phyloP scores from a whole-genome alignment of 495 filamentous ascomycete genomes.

The Lasiosphaeriaceae sp. region DNA sequence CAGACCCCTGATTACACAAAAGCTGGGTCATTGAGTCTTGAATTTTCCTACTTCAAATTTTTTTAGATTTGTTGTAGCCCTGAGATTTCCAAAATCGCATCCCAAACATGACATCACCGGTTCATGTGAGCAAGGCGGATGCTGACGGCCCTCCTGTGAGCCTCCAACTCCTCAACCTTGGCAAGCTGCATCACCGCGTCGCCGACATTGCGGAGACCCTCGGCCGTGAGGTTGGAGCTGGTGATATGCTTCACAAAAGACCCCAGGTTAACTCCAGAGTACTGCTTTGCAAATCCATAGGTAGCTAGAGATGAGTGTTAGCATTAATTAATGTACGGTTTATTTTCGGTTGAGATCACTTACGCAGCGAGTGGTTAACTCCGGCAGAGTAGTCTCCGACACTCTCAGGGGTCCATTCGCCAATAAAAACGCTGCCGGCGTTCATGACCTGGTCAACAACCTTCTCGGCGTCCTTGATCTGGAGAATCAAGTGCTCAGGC shows the following conservation, averaged over 20 bases:
- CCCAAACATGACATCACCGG: background rate
- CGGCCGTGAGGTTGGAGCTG: constrained; percentile 77
- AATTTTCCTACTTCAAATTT: no score
- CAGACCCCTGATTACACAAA: no score
- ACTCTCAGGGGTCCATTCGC: constrained; percentile 92
- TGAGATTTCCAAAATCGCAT: background rate
- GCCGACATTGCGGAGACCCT: constrained; percentile 80
- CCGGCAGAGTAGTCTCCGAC: constrained; percentile 97
- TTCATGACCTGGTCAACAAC: constrained; percentile 80
- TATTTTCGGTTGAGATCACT: no score
- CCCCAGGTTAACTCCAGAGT: constrained; percentile 92
- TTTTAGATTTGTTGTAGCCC: background rate
- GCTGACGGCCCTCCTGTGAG: constrained; percentile 86
- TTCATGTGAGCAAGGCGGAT: constrained; percentile 73
- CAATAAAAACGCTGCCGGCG: constrained; percentile 92
- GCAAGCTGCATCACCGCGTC: constrained; percentile 90
- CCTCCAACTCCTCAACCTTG: constrained; percentile 90
- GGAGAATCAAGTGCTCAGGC: constrained; percentile 95
- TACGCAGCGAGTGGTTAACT: constrained; percentile 95
- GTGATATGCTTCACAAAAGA: constrained; percentile 98
- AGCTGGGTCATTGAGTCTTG: no score
- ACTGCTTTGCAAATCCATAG: constrained; percentile 96
- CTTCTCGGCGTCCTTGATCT: constrained; percentile 68
- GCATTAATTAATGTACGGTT: no score
- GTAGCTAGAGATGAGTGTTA: constrained; percentile 61